Base-by-base conservation (phyloP, 2,329 filamentous ascomycete genomes). In the Trichoderma simmonsii region DNA sequence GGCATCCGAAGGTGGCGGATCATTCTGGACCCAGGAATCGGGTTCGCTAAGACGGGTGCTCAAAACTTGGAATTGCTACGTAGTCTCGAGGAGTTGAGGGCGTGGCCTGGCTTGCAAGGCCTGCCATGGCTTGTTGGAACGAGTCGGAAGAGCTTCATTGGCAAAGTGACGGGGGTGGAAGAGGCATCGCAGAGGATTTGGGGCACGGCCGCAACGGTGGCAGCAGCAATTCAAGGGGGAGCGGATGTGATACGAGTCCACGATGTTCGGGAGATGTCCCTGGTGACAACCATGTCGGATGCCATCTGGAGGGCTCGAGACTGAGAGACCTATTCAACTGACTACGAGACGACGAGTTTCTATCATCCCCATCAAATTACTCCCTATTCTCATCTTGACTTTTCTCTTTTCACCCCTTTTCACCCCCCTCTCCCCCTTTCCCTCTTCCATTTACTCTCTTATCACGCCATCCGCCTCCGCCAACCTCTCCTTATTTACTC, bases 161-260 rank as follows among this genome's bases (percentile, higher is more conserved):
- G 95, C 1, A 87, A 86, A 75, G 86, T 97, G 36, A 97, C 95
- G 0, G 93, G 92, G 0, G 92, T 94, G 1, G 81, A 88, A 73
- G 88, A 90, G 76, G 89, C 94, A 0, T 86, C 85, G 73, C 88
- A 94, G 76, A 87, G 95, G 73, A 86, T 87, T 9, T 96, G 91
- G 90, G 96, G 96, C 12, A 98, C 96, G 3, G 95, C 94, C 12
- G 94, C 93, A 12, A 93, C 94, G 0, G 92, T 98, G 9, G 91
- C 93, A 3, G 94, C 94, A 7, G 93, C 94, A 60, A 87, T 99
- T 34, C 89, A 92, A 73, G 93, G 93, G 7, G 96, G 96, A 3
- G 95, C 95, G 28, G 95, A 98, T 84, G 90, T 99, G 72, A 91
- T 98, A 60, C 87, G 96, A 66, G 94, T 99, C 56, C 96, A 99